Evolutionary conservation across 2,329 filamentous ascomycete species (phyloP).

Genomic region (Juglanconis sp.): DNA sequence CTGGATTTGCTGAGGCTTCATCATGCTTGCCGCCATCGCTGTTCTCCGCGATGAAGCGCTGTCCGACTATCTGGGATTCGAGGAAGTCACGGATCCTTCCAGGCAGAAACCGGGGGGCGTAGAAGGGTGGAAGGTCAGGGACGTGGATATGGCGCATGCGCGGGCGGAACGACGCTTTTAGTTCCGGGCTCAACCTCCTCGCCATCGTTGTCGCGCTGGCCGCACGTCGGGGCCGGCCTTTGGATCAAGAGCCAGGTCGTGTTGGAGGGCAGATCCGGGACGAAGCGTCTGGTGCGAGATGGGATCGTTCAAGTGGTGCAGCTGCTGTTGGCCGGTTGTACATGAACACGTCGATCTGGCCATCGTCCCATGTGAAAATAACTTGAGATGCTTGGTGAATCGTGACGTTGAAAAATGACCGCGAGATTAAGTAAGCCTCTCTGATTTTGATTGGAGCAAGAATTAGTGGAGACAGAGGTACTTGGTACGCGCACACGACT

Average conservation of each 20-base stretch:
- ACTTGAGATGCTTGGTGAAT: background rate
- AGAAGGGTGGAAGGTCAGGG: conserved; percentile 13
- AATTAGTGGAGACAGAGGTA: no score
- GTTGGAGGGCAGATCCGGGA: no score
- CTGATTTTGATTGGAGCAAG: no score
- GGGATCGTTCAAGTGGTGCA: no score
- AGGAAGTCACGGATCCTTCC: conserved; percentile 5
- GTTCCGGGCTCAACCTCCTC: conserved; percentile 5
- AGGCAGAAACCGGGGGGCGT: conserved; percentile 3
- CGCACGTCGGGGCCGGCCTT: background rate
- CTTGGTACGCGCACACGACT: no score
- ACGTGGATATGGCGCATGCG: conserved; percentile 17
- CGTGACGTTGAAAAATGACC: background rate
- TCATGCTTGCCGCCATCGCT: background rate
- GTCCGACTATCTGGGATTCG: conserved; percentile 1
- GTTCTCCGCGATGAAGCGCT: background rate
- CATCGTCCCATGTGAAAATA: no score
- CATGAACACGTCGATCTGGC: no score
- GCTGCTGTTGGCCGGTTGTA: no score
- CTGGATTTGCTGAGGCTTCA: background rate
- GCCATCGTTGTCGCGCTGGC: background rate
- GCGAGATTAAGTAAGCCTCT: background rate
- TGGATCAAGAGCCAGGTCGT: background rate
- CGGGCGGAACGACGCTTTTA: conserved; percentile 1
- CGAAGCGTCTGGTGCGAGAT: no score